Base-by-base conservation (phyloP, 2,329 filamentous ascomycete genomes). In the Didymella lethalis region DNA sequence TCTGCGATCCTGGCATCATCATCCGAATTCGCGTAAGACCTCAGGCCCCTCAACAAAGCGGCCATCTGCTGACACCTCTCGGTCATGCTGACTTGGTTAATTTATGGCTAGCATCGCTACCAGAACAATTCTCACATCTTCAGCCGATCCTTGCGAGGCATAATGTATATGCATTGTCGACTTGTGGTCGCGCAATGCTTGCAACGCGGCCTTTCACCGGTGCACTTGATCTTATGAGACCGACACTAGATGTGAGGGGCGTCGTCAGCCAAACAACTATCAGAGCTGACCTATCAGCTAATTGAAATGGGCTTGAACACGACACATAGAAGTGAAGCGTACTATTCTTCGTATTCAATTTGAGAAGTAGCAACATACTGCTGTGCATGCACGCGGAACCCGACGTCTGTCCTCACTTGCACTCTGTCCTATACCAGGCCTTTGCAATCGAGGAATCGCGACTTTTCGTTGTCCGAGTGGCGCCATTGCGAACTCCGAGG, bases 221-320 rank as follows among this genome's bases (percentile, higher is more conserved):
- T 74, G 61, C 77, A 79, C 58, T 77, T 79, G 64, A 78, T 76
- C 64, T 79, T 79, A 48, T 77, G 72, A 53, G 66, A 64, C 32
- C 77, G 76, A 64, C 77, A 79, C 68, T 70, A 66, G 36, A 63
- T 20, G 36, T 45, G 46, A 34, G 34, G 38, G 41, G n/a, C 25
- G n/a, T 44, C 29, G 52, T 70, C 49, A 70, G 67, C 52, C 46
- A 50, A 29, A 18, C 31, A 50, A 46, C 43, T 34, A 48, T 36
- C 48, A 48, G 29, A 14, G 18, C 18, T 48, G 43, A 48, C 46
- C 50, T 55, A 57, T 54, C 46, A 18, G 46, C 38, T 50, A 26
- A 31, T 48, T 40, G 46, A 28, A 18, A 56, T 31, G 5, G 40
- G 8, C 40, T 7, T 14, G 11, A 23, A 36, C 28, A 34, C 28